Conservation (phyloP, 768 basidiomycete species). For the Pulveroboletus sp. region DNA sequence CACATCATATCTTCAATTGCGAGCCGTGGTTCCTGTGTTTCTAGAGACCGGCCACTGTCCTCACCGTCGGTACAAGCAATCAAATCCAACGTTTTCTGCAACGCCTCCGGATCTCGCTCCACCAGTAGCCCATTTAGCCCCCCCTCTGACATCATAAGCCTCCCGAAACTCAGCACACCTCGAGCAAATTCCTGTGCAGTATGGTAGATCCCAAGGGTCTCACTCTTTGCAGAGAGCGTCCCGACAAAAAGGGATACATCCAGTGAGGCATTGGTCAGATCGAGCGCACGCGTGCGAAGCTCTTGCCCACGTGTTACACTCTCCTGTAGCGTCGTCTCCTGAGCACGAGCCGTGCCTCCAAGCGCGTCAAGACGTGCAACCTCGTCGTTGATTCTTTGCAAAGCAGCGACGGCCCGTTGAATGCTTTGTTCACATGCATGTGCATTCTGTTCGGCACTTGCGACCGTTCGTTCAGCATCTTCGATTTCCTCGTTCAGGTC, state of each 20-base stretch:
- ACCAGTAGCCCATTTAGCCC: slow-evolving; percentile 1
- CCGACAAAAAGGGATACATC: slow-evolving; percentile 15
- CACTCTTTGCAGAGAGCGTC: slow-evolving; percentile 13
- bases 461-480: slow-evolving; percentile 3
- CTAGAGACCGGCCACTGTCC: not conserved
- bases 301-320: slow-evolving; percentile 6
- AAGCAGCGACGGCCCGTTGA: slow-evolving; percentile 1
- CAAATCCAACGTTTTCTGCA: slow-evolving; percentile 14
- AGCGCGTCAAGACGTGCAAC: slow-evolving; percentile 5
- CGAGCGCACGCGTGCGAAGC: slow-evolving; percentile 10
- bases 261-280: slow-evolving; percentile 15
- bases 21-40: not conserved
- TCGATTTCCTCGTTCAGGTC: slow-evolving; percentile 16
- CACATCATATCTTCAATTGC: slow-evolving; percentile 11
- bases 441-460: slow-evolving; percentile 4
- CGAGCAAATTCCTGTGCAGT: slow-evolving; percentile 11
- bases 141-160: slow-evolving; percentile 6
- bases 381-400: slow-evolving; percentile 2
- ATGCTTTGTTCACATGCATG: slow-evolving; percentile 6
- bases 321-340: slow-evolving; percentile 6
- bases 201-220: slow-evolving; percentile 8
- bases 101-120: not conserved
- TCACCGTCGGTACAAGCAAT: slow-evolving; percentile 1
- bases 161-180: slow-evolving; percentile 8
- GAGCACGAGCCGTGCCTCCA: not conserved